A percentile compares a stretch with the other conserved stretches of the same genome.
phyloP scores from a whole-genome alignment of 73 alveolate species.

The Breviolum minutum region DNA sequence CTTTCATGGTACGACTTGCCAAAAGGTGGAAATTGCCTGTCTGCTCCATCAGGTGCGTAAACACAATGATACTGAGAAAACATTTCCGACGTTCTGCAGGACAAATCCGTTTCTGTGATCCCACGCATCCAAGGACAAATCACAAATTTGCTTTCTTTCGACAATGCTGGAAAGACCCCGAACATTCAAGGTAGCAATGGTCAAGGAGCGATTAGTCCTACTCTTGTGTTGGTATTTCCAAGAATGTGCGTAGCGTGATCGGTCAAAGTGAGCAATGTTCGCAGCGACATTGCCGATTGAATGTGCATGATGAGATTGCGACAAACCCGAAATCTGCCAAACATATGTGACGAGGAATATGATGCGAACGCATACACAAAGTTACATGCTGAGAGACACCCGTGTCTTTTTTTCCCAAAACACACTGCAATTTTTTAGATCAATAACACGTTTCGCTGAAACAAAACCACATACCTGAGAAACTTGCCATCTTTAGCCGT shows the following conservation, averaged over 20 bases:
- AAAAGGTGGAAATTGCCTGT: background rate
- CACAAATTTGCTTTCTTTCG: background rate
- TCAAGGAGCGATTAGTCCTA: background rate
- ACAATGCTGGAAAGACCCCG: background rate
- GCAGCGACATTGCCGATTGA: background rate
- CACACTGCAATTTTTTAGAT: no score
- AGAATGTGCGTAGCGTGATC: background rate
- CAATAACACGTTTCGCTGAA: no score
- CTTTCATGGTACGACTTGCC: background rate
- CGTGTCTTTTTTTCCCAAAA: no score
- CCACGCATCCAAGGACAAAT: background rate
- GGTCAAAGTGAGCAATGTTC: background rate
- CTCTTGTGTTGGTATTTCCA: background rate
- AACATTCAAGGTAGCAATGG: background rate
- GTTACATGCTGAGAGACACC: no score
- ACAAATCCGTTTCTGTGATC: background rate
- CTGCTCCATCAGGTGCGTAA: background rate
- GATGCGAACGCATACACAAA: background rate
- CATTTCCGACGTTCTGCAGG: background rate
- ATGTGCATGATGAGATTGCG: background rate
- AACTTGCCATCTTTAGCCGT: no score
- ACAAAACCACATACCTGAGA: no score
- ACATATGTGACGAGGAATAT: background rate
- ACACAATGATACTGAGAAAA: background rate
- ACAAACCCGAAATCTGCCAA: background rate